phyloP scores from a whole-genome alignment of 2,329 filamentous ascomycete species.

The Trematosphaeria pertusa region DNA sequence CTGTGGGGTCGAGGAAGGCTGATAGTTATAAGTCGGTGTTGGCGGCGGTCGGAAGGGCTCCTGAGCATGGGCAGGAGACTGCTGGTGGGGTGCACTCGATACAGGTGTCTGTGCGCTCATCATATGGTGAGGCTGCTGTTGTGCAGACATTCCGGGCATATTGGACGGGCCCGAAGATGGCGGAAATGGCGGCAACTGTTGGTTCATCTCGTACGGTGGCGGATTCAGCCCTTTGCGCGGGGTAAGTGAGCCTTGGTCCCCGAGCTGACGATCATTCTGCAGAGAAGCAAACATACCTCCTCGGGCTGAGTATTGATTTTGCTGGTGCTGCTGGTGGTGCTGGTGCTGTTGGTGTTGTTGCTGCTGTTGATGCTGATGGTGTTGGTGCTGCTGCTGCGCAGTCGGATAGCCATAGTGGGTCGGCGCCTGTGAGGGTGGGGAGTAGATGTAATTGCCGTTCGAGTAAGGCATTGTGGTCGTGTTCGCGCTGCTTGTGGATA shows the following conservation, averaged over 20 bases:
- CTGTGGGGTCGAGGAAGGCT: conserved; percentile 60
- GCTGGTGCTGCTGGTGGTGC: conserved; percentile 12
- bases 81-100: conserved; percentile 46
- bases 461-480: conserved; percentile 67
- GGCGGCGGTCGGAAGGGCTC: conserved; percentile 67
- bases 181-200: conserved; percentile 67
- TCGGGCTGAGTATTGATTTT: conserved; percentile 36
- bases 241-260: conserved; percentile 65
- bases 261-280: conserved; percentile 60
- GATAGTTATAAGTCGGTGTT: conserved; percentile 69
- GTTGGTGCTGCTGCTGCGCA: conserved; percentile 27
- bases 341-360: conserved; percentile 16
- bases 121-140: conserved; percentile 55
- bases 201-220: conserved; percentile 71
- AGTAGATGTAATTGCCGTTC: conserved; percentile 68
- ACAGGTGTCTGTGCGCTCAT: conserved; percentile 54
- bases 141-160: conserved; percentile 54
- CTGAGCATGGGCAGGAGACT: conserved; percentile 64
- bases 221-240: conserved; percentile 68
- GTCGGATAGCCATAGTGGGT: conserved; percentile 62
- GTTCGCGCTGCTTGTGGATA: conserved; percentile 65
- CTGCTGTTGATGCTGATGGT: conserved; percentile 15
- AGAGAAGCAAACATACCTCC: conserved; percentile 63
- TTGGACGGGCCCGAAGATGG: conserved; percentile 59
- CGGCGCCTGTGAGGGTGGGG: conserved; percentile 63